Percentiles rank a stretch among this genome's conserved stretches.
phyloP scores from a whole-genome alignment of 1,284 basidiomycete species.

The Rugosomyces carneus region DNA sequence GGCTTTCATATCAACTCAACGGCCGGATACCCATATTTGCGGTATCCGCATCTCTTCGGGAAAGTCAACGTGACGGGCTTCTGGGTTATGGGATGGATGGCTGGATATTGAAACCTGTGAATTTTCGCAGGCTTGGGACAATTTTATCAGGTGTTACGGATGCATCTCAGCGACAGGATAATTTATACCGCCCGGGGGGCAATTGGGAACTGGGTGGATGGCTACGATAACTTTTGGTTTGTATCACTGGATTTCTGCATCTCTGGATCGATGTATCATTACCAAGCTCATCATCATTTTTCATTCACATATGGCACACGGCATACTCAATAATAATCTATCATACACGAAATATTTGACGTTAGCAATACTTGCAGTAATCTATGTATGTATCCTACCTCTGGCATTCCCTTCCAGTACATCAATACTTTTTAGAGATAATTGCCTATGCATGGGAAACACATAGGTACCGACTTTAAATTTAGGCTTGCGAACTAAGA shows the following conservation, averaged over 20 bases:
- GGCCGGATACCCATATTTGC: slow-evolving; percentile 79
- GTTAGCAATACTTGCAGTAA: background rate
- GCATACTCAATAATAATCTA: background rate
- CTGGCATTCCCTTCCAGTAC: too few relatives aligned
- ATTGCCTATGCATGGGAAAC: too few relatives aligned
- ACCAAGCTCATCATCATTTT: background rate
- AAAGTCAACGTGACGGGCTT: slow-evolving; percentile 58
- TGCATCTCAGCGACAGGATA: slow-evolving; percentile 40
- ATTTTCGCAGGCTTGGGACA: slow-evolving; percentile 63
- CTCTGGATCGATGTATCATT: background rate
- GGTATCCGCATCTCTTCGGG: slow-evolving; percentile 73
- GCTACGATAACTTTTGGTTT: slow-evolving; percentile 27
- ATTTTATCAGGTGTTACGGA: slow-evolving; percentile 61
- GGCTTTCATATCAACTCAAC: slow-evolving; percentile 51
- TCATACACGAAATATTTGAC: background rate
- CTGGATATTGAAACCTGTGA: slow-evolving; percentile 84
- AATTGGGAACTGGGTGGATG: slow-evolving; percentile 75
- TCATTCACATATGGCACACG: background rate
- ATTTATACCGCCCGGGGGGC: slow-evolving; percentile 54
- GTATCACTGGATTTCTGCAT: background rate
- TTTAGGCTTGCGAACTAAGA: too few relatives aligned
- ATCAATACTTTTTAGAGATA: too few relatives aligned
- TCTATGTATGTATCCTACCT: too few relatives aligned
- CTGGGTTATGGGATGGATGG: slow-evolving; percentile 67
- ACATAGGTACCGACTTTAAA: too few relatives aligned